Base-by-base conservation (phyloP, 352 stramenopile genomes). In the Globisporangium parvum region DNA sequence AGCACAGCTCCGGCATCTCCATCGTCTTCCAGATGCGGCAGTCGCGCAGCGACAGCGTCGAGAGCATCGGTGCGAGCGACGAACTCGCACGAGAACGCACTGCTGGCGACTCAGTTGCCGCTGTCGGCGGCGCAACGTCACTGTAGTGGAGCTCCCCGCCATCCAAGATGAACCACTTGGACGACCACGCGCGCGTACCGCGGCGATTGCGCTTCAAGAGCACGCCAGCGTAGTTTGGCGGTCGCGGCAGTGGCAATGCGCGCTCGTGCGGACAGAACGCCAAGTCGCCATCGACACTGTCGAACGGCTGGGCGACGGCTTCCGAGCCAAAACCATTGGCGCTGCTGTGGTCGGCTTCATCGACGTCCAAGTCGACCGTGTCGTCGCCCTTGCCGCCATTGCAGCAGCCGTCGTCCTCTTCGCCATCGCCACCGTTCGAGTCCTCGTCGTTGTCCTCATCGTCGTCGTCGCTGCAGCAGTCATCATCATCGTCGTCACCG, bases 11-110 rank as follows among this genome's bases (percentile, higher is more conserved):
- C 18, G 80, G 78, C 82, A 92, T 92, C 60, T 92, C 82, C 76
- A 79, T 88, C 10, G 82, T 92, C 70, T 92, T 92, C 81, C 81
- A 92, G 59, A 92, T 90, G 17, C 81, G 79, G 49, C 81, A 92
- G 47, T 80, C 79, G 35, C 71, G 75, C 51, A 92, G 63, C 10
- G 68, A 74, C 20, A 92, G 57, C 46, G 77, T 87, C 37, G 81
- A 88, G 28, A 80, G 73, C 5, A 67, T 72, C 20, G 41, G 41
- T 9, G 39, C 15, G 2, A 20, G 39, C 35, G 67, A 66, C 26
- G 71, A 51, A 14, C 47, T 59, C 53, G 67, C 70, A 33, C 49
- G 21, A 18, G 3, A 18, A 31, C 35, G 28, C 40, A 6, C 11
- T 55, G 23, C 26, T 41, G 26, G 37, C 21, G 17, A n/a, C n/a